Evolutionary conservation across 176 grass and related monocot genomes (phyloP).

Genomic region (Juncus effusus): DNA sequence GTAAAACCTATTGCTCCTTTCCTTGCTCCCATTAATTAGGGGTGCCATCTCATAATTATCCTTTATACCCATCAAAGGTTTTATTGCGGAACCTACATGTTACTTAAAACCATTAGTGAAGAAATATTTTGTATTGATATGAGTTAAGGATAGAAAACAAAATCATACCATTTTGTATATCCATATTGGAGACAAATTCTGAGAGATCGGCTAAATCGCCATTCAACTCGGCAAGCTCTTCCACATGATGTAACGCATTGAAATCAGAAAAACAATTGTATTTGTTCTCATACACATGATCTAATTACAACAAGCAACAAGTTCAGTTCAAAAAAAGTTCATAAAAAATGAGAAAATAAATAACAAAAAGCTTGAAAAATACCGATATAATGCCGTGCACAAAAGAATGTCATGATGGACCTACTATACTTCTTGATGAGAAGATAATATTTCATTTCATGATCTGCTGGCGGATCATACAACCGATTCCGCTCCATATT

Average conservation of each 20-base stretch:
- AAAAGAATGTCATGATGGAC: not conserved
- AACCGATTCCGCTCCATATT: not conserved
- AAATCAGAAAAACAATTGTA: too few relatives aligned
- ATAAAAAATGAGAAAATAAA: too few relatives aligned
- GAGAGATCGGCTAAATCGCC: too few relatives aligned
- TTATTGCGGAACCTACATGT: not conserved
- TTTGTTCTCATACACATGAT: too few relatives aligned
- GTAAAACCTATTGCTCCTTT: constrained; percentile 6
- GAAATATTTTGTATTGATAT: not conserved
- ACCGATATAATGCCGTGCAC: not conserved
- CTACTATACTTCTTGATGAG: constrained; percentile 1
- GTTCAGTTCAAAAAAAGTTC: not conserved
- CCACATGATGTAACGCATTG: too few relatives aligned
- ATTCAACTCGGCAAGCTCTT: too few relatives aligned
- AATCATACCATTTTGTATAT: not conserved
- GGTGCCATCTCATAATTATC: not conserved
- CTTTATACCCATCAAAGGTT: not conserved
- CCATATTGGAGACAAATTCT: too few relatives aligned
- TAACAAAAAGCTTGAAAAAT: not conserved
- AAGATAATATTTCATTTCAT: not conserved
- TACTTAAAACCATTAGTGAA: not conserved
- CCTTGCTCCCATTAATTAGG: not conserved
- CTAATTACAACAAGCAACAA: not conserved
- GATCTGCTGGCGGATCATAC: not conserved
- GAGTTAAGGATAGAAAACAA: not conserved